Evolutionary conservation across 495 filamentous ascomycete species (phyloP).

Genomic region (Xylaria nigripes): DNA sequence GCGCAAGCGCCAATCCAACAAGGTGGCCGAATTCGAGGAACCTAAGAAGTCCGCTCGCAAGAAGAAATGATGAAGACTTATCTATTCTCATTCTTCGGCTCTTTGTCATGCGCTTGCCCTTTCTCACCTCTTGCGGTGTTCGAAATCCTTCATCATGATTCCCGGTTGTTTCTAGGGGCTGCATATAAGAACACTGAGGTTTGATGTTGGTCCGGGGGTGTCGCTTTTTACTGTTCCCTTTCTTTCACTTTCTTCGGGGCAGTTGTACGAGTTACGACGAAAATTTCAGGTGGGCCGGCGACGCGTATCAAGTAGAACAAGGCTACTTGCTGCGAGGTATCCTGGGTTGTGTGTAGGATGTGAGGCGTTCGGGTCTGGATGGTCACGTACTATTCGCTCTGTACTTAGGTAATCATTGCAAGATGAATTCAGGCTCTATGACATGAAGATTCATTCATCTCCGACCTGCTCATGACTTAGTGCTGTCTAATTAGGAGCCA

Average conservation of each 20-base stretch:
- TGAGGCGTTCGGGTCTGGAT: constrained; percentile 12
- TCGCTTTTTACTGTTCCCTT: neutral
- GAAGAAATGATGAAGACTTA: constrained; percentile 30
- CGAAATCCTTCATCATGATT: constrained; percentile 3
- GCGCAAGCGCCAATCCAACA: constrained; percentile 49
- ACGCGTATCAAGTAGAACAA: constrained; percentile 1
- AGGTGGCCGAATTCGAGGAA: constrained; percentile 38
- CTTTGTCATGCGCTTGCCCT: neutral
- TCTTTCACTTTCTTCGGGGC: neutral
- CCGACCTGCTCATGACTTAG: too few species aligned
- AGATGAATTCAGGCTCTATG: neutral
- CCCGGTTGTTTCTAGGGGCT: neutral
- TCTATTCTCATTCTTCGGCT: neutral
- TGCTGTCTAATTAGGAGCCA: too few species aligned
- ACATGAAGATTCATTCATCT: too few species aligned
- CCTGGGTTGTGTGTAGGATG: constrained; percentile 4
- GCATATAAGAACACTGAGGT: neutral
- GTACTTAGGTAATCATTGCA: constrained; percentile 9
- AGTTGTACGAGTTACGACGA: constrained; percentile 13
- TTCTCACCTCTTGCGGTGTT: neutral
- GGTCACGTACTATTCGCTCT: constrained; percentile 4
- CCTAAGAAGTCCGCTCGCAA: constrained; percentile 47
- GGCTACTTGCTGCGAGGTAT: neutral
- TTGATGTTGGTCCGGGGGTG: neutral
- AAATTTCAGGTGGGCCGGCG: constrained; percentile 4